Base-by-base conservation (phyloP, 2,329 filamentous ascomycete genomes). In the Aspergillus flavus region DNA sequence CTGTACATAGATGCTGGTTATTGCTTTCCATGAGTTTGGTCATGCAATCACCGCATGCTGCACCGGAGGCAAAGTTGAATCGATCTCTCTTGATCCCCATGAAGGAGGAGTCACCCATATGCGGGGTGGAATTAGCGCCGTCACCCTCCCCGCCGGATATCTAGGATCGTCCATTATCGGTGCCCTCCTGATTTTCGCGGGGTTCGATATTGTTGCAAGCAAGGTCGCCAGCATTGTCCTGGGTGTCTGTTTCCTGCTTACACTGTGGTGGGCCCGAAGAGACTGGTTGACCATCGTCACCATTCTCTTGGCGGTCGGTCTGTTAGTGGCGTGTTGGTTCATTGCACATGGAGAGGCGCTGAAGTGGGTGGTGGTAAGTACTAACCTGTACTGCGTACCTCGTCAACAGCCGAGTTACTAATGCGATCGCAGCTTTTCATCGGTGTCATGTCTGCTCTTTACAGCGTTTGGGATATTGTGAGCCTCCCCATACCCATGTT, bases 91-190 rank as follows among this genome's bases (percentile, higher is more conserved):
- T 26, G 89, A 92, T 73, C 90, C 91, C 0, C 85, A 89, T 69
- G 91, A 94, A 78, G 91, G 91, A 64, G 91, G 91, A 64, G 90
- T 91, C 4, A 94, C 91, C 1, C 88, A 91, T 68, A 92, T 93
- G 88, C 84, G 85, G 6, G 91, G 91, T 48, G 91, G 91, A 56
- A 87, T 86, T 68, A 85, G 83, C 66, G 88, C 88, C 65, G 76
- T 94, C 63, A 93, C 91, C 0, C 81, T 94, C 0, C 91, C 91
- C 0, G 91, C 91, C 0, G 91, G 91, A 23, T 94, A 94, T 75
- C 80, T 94, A 7, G 91, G 91, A 12, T 92, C 89, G 0, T 91
- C 87, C 11, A 80, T 94, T 58, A 91, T 94, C 72, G 91, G 91
- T 28, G 91, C 90, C 5, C 80, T 94, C 59, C 83, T 94, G 64